phyloP scores from a whole-genome alignment of 768 basidiomycete genomes.

The Pleurotus salmoneostramineus region DNA sequence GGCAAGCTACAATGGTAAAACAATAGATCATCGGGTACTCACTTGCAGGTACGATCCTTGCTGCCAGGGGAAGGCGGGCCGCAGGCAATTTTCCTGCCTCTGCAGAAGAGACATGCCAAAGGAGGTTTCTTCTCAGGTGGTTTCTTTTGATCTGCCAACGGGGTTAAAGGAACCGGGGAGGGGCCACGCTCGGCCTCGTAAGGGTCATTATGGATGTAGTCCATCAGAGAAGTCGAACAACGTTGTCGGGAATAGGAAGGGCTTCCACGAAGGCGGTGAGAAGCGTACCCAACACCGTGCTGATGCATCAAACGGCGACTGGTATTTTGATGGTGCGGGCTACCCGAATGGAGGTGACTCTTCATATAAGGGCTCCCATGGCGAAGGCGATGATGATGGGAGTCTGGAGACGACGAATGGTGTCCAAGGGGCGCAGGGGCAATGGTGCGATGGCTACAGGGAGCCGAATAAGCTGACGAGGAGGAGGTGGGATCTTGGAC shows the following conservation, averaged over 20 bases:
- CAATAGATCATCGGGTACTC: constrained; percentile 23
- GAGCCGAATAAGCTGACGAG: background rate
- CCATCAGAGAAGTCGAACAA: background rate
- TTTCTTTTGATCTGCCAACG: constrained; percentile 23
- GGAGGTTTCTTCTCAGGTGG: constrained; percentile 50
- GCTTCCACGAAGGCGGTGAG: constrained; percentile 1
- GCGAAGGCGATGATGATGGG: background rate
- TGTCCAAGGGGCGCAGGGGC: background rate
- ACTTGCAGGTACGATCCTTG: constrained; percentile 63
- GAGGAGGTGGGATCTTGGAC: background rate
- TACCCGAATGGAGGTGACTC: background rate
- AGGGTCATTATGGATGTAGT: background rate
- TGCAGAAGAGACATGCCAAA: constrained; percentile 62
- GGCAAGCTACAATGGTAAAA: background rate
- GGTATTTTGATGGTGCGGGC: background rate
- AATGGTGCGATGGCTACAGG: background rate
- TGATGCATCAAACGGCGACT: background rate
- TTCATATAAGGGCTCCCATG: background rate
- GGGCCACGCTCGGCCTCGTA: background rate
- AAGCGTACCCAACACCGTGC: background rate
- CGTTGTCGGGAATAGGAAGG: background rate
- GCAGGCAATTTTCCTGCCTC: constrained; percentile 68
- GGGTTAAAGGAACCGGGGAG: constrained; percentile 16
- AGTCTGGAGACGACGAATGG: background rate
- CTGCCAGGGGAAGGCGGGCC: constrained; percentile 53